Evolutionary conservation across 2,329 filamentous ascomycete genomes (phyloP), one percentile per base, ranked within the genome.

Genomic region (Coccinonectria pachysandricola): DNA sequence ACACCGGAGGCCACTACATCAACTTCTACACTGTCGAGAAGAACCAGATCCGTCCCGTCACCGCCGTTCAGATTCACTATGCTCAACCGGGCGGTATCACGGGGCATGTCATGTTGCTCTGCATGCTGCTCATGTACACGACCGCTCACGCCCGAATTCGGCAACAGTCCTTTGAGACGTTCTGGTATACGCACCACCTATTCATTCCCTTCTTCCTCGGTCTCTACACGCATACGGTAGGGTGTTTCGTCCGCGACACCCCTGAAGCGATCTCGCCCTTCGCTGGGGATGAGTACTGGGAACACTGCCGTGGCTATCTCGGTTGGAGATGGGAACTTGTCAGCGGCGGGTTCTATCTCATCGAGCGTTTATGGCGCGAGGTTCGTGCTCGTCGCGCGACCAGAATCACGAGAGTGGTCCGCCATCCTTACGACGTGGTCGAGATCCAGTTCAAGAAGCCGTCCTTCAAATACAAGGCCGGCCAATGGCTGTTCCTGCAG

Each of bases 161-260:
- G 28, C 88, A 96, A 53, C 91, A 98, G 53, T 93, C 85, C 0
- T 98, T 87, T 50, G 91, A 98, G 60, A 92, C 88, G 0, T 98
- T 98, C 54, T 98, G 91, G 91, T 98, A 98, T 59, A 94, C 86
- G 1, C 91, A 98, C 57, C 91, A 98, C 48, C 71, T 98, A n/a
- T 96, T 96, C 49, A 81, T 98, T 34, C 88, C 91, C 2, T 98
- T 98, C 57, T 60, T 96, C 48, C 68, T 98, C 22, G 88, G 74
- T 23, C 75, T 98, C 42, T 98, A 96, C 58, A 96, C 88, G 8
- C 91, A 98, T 56, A 88, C 91, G 2, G 84, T 83, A 6, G 87
- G 86, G 33, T 98, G 91, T 59, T 98, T 98, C 60, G 91, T 98
- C 19, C 82, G 91, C 41, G 87, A 95, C 50, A 79, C 76, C 2